Conservation (phyloP, 768 basidiomycete species). For the Lenzites betulinus region DNA sequence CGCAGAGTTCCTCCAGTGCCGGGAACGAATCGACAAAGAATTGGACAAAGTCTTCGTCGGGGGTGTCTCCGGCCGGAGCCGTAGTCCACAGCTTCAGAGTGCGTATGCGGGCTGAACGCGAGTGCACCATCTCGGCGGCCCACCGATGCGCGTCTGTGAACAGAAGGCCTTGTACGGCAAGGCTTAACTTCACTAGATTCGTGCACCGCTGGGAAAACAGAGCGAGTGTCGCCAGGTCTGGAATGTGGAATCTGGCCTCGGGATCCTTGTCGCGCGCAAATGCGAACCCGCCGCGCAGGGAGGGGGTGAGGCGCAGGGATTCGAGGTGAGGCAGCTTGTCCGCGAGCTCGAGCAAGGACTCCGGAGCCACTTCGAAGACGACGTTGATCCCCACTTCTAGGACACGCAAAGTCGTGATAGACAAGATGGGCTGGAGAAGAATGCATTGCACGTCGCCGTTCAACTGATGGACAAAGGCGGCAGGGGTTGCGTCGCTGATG, state of each 20-base stretch:
- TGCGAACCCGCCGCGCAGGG: background rate
- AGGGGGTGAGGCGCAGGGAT: background rate
- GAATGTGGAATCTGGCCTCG: background rate
- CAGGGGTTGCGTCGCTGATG: background rate
- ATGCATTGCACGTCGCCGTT: background rate
- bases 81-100: background rate
- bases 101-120: background rate
- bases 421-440: no score
- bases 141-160: background rate
- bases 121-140: no score
- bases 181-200: background rate
- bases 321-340: background rate
- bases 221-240: background rate
- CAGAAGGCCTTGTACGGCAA: background rate
- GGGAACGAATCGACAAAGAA: background rate
- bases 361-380: background rate
- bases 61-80: background rate
- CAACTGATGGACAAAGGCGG: background rate
- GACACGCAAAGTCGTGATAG: background rate
- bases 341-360: background rate
- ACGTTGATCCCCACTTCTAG: background rate
- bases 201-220: background rate
- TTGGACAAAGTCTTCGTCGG: background rate
- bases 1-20: no score
- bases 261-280: background rate